Evolutionary conservation across 73 alveolate species (phyloP), one percentile per base, ranked within the genome.

Genomic region (Paramecium biaurelia): DNA sequence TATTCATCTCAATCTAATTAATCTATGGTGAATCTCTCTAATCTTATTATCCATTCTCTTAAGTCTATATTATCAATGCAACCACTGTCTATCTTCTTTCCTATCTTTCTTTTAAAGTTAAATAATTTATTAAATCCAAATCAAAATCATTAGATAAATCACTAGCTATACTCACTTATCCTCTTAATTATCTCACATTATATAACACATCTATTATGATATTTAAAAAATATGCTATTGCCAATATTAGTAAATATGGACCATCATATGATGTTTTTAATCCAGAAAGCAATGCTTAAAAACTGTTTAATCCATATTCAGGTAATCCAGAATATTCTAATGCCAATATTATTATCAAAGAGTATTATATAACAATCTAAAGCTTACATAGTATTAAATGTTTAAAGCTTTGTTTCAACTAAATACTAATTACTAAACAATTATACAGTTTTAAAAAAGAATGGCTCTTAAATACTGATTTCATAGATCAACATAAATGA

Each of bases 241-340:
- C 86, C 26, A 72, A 72, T 1, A 35, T 34, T 4, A 72, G 32
- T 35, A 72, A 38, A 38, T 72, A 72, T 4, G 86, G 58, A 15
- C 58, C 86, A 72, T 72, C 56, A 72, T 72, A 72, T 14, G 56
- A 14, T 35, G 56, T 35, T 8, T 72, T 72, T 10, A 35, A 21
- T 28, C 59, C 58, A 5, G 56, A 72, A 1, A 72, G n/a, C 30
- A 72, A 72, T 4, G 28, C 9, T 34, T 32, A 30, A 72, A 72
- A 72, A 72, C 86, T 72, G 10, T 72, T 72, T 34, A 72, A 37
- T 6, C 86, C 86, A 15, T 35, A 72, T 72, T 30, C 67, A 38
- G 86, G 86, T 15, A 72, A 72, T 72, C 86, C 86, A 34, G 56
- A 30, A 34, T 72, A 72, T 72, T 72, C 86, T 72, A 72, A 72